These are phyloP conservation scores for Scedosporium minutisporum DNA, from an alignment of 2,329 filamentous ascomycete species.

Conservation along the genomic window DNA sequence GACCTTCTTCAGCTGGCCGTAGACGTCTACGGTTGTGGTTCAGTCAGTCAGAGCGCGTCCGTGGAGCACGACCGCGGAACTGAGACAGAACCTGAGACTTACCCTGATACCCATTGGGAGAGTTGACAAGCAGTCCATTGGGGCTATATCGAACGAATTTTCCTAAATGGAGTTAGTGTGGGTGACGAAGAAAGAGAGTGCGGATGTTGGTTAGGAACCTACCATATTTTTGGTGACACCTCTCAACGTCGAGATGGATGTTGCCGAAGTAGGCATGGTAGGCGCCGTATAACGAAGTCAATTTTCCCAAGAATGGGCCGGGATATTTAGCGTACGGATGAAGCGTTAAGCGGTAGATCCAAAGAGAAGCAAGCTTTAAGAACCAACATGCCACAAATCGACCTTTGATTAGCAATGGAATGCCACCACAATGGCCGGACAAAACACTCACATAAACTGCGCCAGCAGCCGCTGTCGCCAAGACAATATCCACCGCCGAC, in stretches of 20 bases:
- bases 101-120: slow-evolving; percentile 4
- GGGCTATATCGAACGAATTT: slow-evolving; percentile 18
- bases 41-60: neutral
- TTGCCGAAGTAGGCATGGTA: slow-evolving; percentile 7
- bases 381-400: neutral
- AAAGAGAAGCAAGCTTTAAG: neutral
- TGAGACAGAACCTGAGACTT: neutral
- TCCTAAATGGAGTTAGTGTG: neutral
- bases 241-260: slow-evolving; percentile 6
- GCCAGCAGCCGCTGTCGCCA: neutral
- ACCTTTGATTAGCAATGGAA: neutral
- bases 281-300: slow-evolving; percentile 7
- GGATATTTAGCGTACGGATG: slow-evolving; percentile 8
- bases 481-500: neutral
- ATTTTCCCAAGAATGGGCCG: slow-evolving; percentile 6
- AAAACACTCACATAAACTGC: neutral
- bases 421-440: neutral
- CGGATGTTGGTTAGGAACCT: neutral
- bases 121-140: slow-evolving; percentile 12
- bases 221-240: slow-evolving; percentile 7
- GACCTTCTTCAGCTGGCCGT: slow-evolving; percentile 6
- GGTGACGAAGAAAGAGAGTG: neutral
- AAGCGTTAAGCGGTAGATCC: slow-evolving; percentile 4
- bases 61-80: too few relatives aligned
- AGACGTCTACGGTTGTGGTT: slow-evolving; percentile 2